A percentile compares a stretch with the other conserved stretches of the same genome.
Conservation (phyloP, 2,329 filamentous ascomycete genomes). For the Neurospora sp. region DNA sequence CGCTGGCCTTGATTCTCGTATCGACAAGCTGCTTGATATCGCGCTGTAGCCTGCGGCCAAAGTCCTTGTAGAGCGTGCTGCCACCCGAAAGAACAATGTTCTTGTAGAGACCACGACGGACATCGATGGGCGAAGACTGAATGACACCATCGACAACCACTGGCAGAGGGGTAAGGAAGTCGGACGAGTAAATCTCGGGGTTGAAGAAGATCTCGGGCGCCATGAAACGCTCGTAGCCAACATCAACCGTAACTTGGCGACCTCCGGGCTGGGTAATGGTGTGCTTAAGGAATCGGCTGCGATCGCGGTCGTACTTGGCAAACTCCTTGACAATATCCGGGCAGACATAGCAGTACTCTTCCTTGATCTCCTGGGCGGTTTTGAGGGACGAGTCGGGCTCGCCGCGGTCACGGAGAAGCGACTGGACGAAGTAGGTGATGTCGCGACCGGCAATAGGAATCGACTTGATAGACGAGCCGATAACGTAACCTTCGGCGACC, state of each 20-base stretch:
- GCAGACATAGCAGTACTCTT: conserved; percentile 96
- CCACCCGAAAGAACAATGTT: conserved; percentile 98
- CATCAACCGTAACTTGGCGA: conserved; percentile 74
- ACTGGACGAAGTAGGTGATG: conserved; percentile 98
- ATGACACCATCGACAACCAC: conserved; percentile 94
- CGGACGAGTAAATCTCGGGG: conserved; percentile 97
- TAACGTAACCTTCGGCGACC: conserved; percentile 96
- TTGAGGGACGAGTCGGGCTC: conserved; percentile 95
- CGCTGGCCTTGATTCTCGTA: conserved; percentile 82
- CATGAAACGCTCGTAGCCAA: conserved; percentile 95
- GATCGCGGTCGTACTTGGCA: conserved; percentile 84
- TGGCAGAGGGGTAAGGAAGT: conserved; percentile 92
- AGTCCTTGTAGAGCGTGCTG: conserved; percentile 97
- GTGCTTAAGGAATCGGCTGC: conserved; percentile 84
- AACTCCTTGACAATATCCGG: conserved; percentile 99
- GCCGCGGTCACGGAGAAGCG: conserved; percentile 85
- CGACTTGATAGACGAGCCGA: conserved; percentile 97
- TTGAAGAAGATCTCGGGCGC: conserved; percentile 99
- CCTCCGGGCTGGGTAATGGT: conserved; percentile 79
- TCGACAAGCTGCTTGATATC: conserved; percentile 97
- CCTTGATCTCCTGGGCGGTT: conserved; percentile 96
- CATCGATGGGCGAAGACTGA: conserved; percentile 94
- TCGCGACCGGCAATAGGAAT: conserved; percentile 97
- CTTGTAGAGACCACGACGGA: conserved; percentile 95
- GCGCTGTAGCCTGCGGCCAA: conserved; percentile 87